phyloP scores from a whole-genome alignment of 768 basidiomycete species.

The Kwoniella botswanensis region DNA sequence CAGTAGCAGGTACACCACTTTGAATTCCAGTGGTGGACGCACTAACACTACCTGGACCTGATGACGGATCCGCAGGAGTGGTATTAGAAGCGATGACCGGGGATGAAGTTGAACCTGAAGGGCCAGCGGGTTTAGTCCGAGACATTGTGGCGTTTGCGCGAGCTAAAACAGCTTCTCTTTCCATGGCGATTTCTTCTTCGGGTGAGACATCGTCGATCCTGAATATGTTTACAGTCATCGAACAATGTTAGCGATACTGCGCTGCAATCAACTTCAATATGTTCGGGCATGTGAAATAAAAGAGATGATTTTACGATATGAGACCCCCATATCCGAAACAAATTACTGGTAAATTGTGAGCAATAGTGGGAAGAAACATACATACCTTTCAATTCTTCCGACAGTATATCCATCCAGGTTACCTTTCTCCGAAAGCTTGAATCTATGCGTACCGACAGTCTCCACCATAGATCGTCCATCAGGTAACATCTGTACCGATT shows the following conservation, averaged over 20 bases:
- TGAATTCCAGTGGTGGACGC: not conserved
- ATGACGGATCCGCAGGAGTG: not conserved
- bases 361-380: not conserved
- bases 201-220: slow-evolving; percentile 61
- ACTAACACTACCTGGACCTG: not conserved
- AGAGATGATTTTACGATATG: not conserved
- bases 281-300: not conserved
- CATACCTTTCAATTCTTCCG: slow-evolving; percentile 71
- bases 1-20: not conserved
- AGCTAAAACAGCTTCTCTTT: slow-evolving; percentile 47
- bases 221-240: slow-evolving; percentile 4
- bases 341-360: not conserved
- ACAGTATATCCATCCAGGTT: slow-evolving; percentile 88
- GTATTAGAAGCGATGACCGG: not conserved
- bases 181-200: slow-evolving; percentile 60
- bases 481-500: slow-evolving; percentile 78
- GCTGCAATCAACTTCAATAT: not conserved
- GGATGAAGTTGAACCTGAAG: slow-evolving; percentile 2
- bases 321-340: not conserved
- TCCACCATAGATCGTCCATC: slow-evolving; percentile 90
- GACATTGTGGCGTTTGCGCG: slow-evolving; percentile 21
- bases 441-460: slow-evolving; percentile 74
- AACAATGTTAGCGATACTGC: not conserved
- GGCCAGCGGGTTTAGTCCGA: slow-evolving; percentile 1
- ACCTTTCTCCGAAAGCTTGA: slow-evolving; percentile 83